A percentile compares a stretch with the other conserved stretches of the same genome.
Conservation (phyloP, 768 basidiomycete genomes). For the Tulasnella sp. region DNA sequence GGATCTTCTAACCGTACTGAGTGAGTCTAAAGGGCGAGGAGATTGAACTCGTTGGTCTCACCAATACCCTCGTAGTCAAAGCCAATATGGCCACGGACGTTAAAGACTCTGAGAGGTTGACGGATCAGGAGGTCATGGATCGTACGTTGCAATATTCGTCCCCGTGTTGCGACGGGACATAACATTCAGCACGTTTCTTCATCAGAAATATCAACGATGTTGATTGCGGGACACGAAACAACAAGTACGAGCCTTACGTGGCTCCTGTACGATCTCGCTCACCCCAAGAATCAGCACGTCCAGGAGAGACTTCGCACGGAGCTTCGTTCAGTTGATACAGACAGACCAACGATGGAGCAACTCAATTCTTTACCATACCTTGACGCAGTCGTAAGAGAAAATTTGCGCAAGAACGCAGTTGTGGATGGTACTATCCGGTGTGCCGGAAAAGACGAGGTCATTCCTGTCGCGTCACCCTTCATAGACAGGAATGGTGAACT, state of each 20-base stretch:
- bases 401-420: constrained; percentile 21
- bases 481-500: constrained; percentile 19
- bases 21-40: neutral
- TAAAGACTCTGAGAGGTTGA: constrained; percentile 36
- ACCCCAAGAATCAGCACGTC: constrained; percentile 42
- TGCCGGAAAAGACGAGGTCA: constrained; percentile 21
- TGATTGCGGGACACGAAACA: constrained; percentile 60
- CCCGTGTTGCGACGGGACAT: neutral
- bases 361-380: constrained; percentile 37
- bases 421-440: constrained; percentile 14
- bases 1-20: constrained; percentile 12
- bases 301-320: constrained; percentile 61
- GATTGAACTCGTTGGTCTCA: constrained; percentile 51
- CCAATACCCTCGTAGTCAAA: constrained; percentile 30
- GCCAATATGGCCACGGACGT: constrained; percentile 41
- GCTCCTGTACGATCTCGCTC: constrained; percentile 55
- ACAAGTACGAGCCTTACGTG: constrained; percentile 52
- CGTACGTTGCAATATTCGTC: constrained; percentile 28
- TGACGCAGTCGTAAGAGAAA: constrained; percentile 35
- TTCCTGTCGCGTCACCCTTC: constrained; percentile 25
- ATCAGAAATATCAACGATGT: constrained; percentile 59
- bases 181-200: neutral
- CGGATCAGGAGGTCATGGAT: constrained; percentile 39
- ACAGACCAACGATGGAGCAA: constrained; percentile 33
- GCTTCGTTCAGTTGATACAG: constrained; percentile 39